Evolutionary conservation across 139 green algal species (phyloP).

Genomic region (Micractinium sp.): DNA sequence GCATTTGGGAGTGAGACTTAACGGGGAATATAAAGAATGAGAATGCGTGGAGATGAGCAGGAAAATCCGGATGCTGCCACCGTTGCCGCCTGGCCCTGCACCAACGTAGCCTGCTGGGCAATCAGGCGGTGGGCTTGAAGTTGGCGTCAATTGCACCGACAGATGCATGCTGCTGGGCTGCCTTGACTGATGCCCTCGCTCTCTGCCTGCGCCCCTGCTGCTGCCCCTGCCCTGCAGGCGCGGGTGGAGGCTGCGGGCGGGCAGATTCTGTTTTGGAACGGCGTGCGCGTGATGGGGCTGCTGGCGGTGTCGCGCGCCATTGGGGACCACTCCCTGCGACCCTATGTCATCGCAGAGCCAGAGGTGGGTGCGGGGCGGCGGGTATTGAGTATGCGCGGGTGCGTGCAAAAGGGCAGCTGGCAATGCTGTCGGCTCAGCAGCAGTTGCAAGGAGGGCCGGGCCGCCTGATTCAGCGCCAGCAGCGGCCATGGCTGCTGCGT

Average conservation of each 20-base stretch:
- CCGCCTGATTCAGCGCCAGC: too few species aligned
- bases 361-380: conserved; percentile 38
- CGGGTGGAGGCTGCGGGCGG: conserved; percentile 75
- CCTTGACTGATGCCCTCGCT: not conserved
- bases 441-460: not conserved
- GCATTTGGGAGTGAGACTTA: too few species aligned
- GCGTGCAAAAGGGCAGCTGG: not conserved
- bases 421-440: not conserved
- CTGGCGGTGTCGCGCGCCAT: conserved; percentile 80
- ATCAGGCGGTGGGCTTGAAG: not conserved
- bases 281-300: conserved; percentile 78
- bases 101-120: not conserved
- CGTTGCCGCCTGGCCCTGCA: too few species aligned
- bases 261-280: conserved; percentile 82
- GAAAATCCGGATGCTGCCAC: too few species aligned
- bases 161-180: not conserved
- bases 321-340: conserved; percentile 69
- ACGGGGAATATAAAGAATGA: too few species aligned
- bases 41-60: too few species aligned
- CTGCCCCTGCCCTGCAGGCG: conserved; percentile 32
- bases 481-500: too few species aligned
- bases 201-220: not conserved
- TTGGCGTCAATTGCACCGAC: not conserved
- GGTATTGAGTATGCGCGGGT: not conserved
- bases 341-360: conserved; percentile 71